These are phyloP conservation scores for Fagopyrum homotropicum DNA, from an alignment of 148 eudicot genomes.

Conservation along the genomic window DNA sequence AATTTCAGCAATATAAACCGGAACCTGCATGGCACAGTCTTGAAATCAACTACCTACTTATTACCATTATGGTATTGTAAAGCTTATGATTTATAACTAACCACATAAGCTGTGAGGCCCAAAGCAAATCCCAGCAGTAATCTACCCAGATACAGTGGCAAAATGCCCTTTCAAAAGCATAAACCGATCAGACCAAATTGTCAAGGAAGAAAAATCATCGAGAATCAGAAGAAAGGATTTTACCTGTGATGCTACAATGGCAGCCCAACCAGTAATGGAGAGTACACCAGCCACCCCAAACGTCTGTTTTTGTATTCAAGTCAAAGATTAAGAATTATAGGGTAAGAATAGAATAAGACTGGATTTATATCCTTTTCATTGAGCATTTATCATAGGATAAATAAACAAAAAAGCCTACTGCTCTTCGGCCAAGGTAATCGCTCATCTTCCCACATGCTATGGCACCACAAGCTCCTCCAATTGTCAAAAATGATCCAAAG, in stretches of 20 bases:
- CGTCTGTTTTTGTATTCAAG: conserved; percentile 15
- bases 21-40: conserved; percentile 7
- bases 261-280: conserved; percentile 29
- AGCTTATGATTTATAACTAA: conserved; percentile 13
- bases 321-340: not conserved
- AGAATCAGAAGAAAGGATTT: not conserved
- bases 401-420: conserved; percentile 18
- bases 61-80: not conserved
- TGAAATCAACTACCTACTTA: not conserved
- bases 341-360: not conserved
- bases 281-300: conserved; percentile 18
- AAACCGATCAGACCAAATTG: not conserved
- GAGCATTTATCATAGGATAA: not conserved
- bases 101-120: conserved; percentile 21
- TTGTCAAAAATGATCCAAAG: conserved; percentile 24
- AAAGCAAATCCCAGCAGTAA: conserved; percentile 23
- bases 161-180: conserved; percentile 18
- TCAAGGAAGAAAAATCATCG: not conserved
- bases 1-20: conserved; percentile 28
- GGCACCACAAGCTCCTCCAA: conserved; percentile 27
- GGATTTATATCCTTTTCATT: not conserved
- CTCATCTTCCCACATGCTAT: conserved; percentile 26
- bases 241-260: conserved; percentile 26
- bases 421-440: conserved; percentile 32
- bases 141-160: conserved; percentile 31